Conservation (phyloP, 768 basidiomycete species). For the Lactarius tabidus region DNA sequence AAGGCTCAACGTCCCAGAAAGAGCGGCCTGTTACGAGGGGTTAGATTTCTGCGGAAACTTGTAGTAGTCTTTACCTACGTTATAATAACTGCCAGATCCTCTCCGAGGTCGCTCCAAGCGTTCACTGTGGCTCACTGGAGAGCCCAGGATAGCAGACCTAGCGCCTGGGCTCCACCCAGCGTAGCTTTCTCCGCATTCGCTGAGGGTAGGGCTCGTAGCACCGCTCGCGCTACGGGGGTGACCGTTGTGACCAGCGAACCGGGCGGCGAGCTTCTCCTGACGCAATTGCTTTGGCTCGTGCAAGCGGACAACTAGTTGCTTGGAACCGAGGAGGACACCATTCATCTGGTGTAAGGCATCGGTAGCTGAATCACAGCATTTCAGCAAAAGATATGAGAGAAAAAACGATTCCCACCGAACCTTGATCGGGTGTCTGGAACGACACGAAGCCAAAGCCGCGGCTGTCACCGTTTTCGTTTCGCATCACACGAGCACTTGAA, state of each 20-base stretch:
- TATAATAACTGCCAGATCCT: conserved; percentile 84
- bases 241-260: conserved; percentile 71
- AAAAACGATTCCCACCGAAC: conserved; percentile 29
- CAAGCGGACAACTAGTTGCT: conserved; percentile 79
- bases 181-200: conserved; percentile 76
- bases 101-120: conserved; percentile 62
- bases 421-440: conserved; percentile 79
- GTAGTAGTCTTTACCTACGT: conserved; percentile 42
- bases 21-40: conserved; percentile 57
- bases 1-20: conserved; percentile 72
- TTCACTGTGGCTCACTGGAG: conserved; percentile 52
- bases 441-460: conserved; percentile 92
- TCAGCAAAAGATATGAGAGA: conserved; percentile 14
- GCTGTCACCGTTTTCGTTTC: conserved; percentile 74
- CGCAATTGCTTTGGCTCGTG: conserved; percentile 92
- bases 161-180: conserved; percentile 72
- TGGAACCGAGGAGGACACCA: conserved; percentile 61
- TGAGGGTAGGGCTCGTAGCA: conserved; percentile 78
- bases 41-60: conserved; percentile 2
- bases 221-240: conserved; percentile 80
- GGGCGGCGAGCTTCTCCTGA: conserved; percentile 80
- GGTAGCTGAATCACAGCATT: conserved; percentile 43
- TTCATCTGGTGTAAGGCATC: conserved; percentile 82
- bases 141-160: conserved; percentile 47
- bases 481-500: conserved; percentile 86